These are phyloP conservation scores for Leishmania braziliensis DNA, from an alignment of 208 protist species.

Conservation along the genomic window DNA sequence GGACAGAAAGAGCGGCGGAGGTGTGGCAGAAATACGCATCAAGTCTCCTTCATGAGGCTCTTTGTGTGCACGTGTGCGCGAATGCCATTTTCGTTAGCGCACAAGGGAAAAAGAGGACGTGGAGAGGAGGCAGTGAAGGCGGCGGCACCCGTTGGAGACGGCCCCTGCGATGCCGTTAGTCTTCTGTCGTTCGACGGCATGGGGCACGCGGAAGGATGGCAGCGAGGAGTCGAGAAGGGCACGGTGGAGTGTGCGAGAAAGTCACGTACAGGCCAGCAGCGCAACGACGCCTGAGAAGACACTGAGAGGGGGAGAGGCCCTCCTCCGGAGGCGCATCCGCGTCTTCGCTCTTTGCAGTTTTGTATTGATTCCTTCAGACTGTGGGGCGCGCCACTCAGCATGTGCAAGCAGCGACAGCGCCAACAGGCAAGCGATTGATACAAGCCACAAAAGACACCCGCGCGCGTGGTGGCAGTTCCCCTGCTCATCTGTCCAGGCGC, in stretches of 20 bases:
- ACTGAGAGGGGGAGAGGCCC: background rate
- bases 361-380: background rate
- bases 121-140: background rate
- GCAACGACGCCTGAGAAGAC: background rate
- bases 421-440: background rate
- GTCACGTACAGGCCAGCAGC: background rate
- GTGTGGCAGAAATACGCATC: background rate
- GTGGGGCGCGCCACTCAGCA: background rate
- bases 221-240: background rate
- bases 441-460: background rate
- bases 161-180: background rate
- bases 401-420: background rate
- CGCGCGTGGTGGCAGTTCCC: background rate
- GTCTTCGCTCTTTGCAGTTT: background rate
- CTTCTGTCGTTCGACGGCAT: background rate
- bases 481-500: background rate
- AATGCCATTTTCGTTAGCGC: background rate
- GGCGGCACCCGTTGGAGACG: background rate
- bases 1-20: background rate
- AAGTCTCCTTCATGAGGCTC: background rate
- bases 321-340: background rate
- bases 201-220: background rate
- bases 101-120: background rate
- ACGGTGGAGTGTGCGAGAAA: background rate
- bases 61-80: background rate